phyloP scores from a whole-genome alignment of 108 stramenopile species.

The Cyclotella baltica region DNA sequence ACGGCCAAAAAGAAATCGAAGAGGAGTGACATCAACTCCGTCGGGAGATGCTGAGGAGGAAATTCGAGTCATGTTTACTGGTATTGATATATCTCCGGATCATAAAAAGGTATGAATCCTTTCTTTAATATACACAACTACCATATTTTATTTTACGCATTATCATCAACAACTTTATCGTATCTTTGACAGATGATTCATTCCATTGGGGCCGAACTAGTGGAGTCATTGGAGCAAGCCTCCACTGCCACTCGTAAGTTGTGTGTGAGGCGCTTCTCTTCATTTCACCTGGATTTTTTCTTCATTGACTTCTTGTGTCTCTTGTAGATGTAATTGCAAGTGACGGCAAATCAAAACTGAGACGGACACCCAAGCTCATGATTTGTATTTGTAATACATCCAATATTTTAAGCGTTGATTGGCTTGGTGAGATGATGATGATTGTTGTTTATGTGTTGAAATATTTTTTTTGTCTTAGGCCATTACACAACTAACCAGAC shows the following conservation, averaged over 20 bases:
- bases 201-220: slow-evolving; percentile 56
- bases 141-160: too few species aligned
- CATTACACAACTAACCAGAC: neutral
- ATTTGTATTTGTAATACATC: slow-evolving; percentile 57
- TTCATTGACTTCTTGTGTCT: neutral
- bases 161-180: too few species aligned
- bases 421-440: slow-evolving; percentile 44
- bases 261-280: neutral
- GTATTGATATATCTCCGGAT: slow-evolving; percentile 25
- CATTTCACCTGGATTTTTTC: neutral
- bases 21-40: neutral
- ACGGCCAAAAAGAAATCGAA: neutral
- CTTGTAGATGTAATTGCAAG: slow-evolving; percentile 59
- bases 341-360: slow-evolving; percentile 44
- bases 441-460: neutral
- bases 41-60: neutral
- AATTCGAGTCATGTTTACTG: slow-evolving; percentile 50
- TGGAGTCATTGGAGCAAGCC: slow-evolving; percentile 62
- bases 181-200: slow-evolving; percentile 46
- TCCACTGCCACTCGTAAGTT: slow-evolving; percentile 51
- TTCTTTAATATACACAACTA: neutral
- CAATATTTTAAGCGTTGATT: slow-evolving; percentile 63
- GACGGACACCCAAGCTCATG: slow-evolving; percentile 78
- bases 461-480: neutral
- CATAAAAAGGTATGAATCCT: slow-evolving; percentile 10